phyloP scores from a whole-genome alignment of 495 filamentous ascomycete species.

The Penicillium psychrofluorescens region DNA sequence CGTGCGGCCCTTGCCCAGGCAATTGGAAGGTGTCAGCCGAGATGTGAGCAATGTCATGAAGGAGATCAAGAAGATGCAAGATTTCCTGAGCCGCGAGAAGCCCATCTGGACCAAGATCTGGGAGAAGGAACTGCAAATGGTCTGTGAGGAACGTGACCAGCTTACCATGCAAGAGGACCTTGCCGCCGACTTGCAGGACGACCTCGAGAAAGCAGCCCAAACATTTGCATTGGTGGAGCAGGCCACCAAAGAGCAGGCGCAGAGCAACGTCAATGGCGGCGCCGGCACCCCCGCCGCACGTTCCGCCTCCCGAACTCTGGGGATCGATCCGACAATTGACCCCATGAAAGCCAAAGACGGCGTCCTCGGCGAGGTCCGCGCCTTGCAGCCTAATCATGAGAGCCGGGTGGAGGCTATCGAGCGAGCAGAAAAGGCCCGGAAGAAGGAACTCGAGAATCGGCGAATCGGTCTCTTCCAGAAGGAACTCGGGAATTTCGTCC shows the following conservation, averaged over 20 bases:
- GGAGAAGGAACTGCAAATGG: conserved; percentile 90
- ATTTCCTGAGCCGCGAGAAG: conserved; percentile 84
- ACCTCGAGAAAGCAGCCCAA: conserved; percentile 86
- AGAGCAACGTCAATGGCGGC: conserved; percentile 46
- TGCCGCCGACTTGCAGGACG: conserved; percentile 83
- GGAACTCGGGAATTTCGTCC: conserved; percentile 81
- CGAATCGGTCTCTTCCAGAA: conserved; percentile 75
- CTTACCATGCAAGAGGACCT: conserved; percentile 92
- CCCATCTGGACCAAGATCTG: conserved; percentile 97
- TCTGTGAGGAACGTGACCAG: conserved; percentile 90
- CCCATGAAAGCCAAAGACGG: conserved; percentile 78
- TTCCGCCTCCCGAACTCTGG: conserved; percentile 52
- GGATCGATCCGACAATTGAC: conserved; percentile 59
- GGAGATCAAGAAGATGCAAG: conserved; percentile 92
- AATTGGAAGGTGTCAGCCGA: conserved; percentile 79
- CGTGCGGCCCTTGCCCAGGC: conserved; percentile 84
- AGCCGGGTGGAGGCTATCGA: conserved; percentile 90
- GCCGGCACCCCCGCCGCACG: conserved; percentile 29
- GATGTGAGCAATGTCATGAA: conserved; percentile 74
- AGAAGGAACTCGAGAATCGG: conserved; percentile 78
- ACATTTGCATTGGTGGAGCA: conserved; percentile 94
- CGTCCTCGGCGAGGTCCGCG: conserved; percentile 87
- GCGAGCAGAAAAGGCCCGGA: conserved; percentile 79
- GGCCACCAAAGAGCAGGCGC: conserved; percentile 90
- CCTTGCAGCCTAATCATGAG: conserved; percentile 92